phyloP scores from a whole-genome alignment of 1,139 yeast species.

The Kodamaea ohmeri region DNA sequence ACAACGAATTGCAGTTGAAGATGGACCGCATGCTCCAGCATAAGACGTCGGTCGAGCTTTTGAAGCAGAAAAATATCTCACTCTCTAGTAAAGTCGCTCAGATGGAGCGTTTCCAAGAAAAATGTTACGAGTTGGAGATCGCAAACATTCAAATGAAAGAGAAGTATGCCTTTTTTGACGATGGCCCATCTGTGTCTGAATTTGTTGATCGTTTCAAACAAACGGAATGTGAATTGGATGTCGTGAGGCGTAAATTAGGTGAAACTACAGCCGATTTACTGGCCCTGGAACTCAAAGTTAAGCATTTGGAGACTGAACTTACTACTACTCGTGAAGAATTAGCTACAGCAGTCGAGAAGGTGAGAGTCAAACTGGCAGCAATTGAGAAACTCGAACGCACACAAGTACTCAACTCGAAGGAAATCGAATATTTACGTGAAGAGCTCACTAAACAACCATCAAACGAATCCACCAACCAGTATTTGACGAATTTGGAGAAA shows the following conservation, averaged over 20 bases:
- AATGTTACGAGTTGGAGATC: constrained; percentile 50
- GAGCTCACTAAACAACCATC: constrained; percentile 23
- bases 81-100: constrained; percentile 36
- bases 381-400: constrained; percentile 51
- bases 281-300: neutral
- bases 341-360: constrained; percentile 9
- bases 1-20: constrained; percentile 31
- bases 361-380: constrained; percentile 25
- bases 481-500: constrained; percentile 45
- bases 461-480: constrained; percentile 29
- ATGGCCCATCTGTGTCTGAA: constrained; percentile 20
- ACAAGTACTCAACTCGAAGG: constrained; percentile 54
- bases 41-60: constrained; percentile 38
- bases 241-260: constrained; percentile 38
- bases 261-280: constrained; percentile 23
- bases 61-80: constrained; percentile 38
- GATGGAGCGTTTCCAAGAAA: constrained; percentile 45
- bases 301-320: neutral
- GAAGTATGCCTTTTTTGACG: constrained; percentile 22
- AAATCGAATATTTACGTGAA: constrained; percentile 56
- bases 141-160: constrained; percentile 49
- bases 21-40: constrained; percentile 32
- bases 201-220: constrained; percentile 36
- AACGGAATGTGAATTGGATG: constrained; percentile 37
- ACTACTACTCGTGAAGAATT: neutral